A percentile compares a stretch with the other conserved stretches of the same genome.
phyloP scores from a whole-genome alignment of 129 eudicot genomes.

The Saussurea involucrata region DNA sequence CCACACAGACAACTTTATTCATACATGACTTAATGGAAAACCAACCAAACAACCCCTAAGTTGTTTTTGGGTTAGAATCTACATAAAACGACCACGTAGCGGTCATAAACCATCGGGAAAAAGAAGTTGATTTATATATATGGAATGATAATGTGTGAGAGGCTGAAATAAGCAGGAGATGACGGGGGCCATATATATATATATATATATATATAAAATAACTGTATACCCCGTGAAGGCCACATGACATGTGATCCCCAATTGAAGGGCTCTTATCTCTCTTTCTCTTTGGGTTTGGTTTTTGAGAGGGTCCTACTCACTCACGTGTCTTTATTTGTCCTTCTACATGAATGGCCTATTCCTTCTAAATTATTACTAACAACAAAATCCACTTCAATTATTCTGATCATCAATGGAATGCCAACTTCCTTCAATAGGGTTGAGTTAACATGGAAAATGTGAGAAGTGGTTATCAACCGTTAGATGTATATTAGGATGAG shows the following conservation, averaged over 20 bases:
- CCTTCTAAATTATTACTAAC: conserved; percentile 12
- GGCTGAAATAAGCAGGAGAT: conserved; percentile 1
- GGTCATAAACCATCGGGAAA: background rate
- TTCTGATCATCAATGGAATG: background rate
- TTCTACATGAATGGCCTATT: conserved; percentile 14
- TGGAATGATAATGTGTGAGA: conserved; percentile 31
- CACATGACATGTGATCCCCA: conserved; percentile 24
- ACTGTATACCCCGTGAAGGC: conserved; percentile 40
- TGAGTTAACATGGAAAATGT: too few species aligned
- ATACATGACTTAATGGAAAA: too few species aligned
- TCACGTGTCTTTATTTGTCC: conserved; percentile 37
- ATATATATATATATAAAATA: background rate
- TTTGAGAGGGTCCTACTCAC: conserved; percentile 24
- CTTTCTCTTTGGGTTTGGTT: conserved; percentile 12
- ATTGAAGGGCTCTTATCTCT: conserved; percentile 35
- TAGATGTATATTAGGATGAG: too few species aligned
- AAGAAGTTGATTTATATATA: background rate
- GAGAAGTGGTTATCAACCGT: too few species aligned
- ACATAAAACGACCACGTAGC: background rate
- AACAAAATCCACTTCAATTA: conserved; percentile 25
- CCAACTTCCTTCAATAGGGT: background rate
- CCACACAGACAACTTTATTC: too few species aligned
- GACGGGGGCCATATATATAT: conserved; percentile 20
- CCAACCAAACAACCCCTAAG: background rate
- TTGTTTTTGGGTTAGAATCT: background rate